Base-by-base conservation (phyloP, 2,329 filamentous ascomycete genomes). In the Helminthosporium solani region DNA sequence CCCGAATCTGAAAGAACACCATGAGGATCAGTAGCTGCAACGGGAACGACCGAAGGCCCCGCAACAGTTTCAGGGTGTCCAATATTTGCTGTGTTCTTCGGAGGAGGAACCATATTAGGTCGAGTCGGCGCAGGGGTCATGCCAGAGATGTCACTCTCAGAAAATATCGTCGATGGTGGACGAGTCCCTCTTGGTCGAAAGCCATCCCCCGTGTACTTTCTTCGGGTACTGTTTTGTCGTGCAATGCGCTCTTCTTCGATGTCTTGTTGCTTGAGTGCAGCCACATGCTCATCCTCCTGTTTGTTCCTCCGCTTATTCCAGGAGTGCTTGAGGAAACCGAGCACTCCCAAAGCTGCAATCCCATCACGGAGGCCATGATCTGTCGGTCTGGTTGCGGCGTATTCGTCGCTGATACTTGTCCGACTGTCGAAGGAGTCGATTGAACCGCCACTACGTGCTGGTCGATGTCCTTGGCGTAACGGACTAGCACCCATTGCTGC, bases 191-290 rank as follows among this genome's bases (percentile, higher is more conserved):
- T 61, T 36, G 66, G 61, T n/a, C 62, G 58, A 18, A 46, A 36
- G 15, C 85, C 85, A 63, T 90, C 87, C 21, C 82, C 86, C 2
- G 86, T 89, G 50, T 82, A 89, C 56, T 77, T 77, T 18, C 83
- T 81, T n/a, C 79, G 62, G 20, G 61, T 78, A 28, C 80, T 81
- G 48, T 79, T 76, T 43, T 71, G 71, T 56, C 79, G 73, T 38
- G 75, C 73, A 21, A 80, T 56, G 19, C 74, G 72, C 57, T 82
- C 79, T 38, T 81, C 71, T 53, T 79, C 78, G 19, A 73, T 65
- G 48, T 79, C 77, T 50, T 75, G 76, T 49, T 70, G 73, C 42
- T 74, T 74, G 46, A 79, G 67, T 35, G 74, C 74, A 40, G 78
- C 80, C 4, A 87, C 79, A 18, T 82, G 80, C 42, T 82, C 78